A percentile compares a stretch with the other conserved stretches of the same genome.
These are phyloP conservation scores for Tetraselmis chui DNA, from an alignment of 139 green algal species.

Conservation along the genomic window DNA sequence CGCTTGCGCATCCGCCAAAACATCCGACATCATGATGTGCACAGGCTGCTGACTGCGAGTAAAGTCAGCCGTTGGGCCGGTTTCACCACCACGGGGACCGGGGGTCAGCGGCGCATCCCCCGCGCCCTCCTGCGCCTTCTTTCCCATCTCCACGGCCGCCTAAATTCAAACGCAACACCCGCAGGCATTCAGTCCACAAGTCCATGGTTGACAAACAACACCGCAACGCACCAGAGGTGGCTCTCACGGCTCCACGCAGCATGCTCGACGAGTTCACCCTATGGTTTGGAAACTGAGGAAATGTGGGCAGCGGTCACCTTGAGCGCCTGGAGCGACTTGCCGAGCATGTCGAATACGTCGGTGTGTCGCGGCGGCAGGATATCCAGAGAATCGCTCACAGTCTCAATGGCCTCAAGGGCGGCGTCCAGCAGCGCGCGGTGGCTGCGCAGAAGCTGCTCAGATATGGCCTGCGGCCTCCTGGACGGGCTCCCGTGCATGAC, in stretches of 20 bases:
- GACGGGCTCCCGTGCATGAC: background rate
- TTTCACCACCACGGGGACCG: background rate
- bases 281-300: too few species aligned
- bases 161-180: too few species aligned
- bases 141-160: background rate
- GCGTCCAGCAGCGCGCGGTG: background rate
- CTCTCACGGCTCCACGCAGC: too few species aligned
- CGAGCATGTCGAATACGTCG: background rate
- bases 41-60: background rate
- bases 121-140: background rate
- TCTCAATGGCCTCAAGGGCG: background rate
- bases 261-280: too few species aligned
- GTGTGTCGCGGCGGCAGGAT: background rate
- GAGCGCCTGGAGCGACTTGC: background rate
- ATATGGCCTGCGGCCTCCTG: background rate
- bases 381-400: background rate
- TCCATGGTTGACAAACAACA: too few species aligned
- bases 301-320: background rate
- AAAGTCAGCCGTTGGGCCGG: background rate
- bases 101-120: background rate
- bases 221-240: too few species aligned
- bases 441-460: background rate
- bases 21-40: background rate
- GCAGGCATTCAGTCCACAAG: too few species aligned
- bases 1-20: conserved; percentile 39